These are phyloP conservation scores for Diaporthe citri DNA, from an alignment of 2,329 filamentous ascomycete genomes.

Conservation along the genomic window DNA sequence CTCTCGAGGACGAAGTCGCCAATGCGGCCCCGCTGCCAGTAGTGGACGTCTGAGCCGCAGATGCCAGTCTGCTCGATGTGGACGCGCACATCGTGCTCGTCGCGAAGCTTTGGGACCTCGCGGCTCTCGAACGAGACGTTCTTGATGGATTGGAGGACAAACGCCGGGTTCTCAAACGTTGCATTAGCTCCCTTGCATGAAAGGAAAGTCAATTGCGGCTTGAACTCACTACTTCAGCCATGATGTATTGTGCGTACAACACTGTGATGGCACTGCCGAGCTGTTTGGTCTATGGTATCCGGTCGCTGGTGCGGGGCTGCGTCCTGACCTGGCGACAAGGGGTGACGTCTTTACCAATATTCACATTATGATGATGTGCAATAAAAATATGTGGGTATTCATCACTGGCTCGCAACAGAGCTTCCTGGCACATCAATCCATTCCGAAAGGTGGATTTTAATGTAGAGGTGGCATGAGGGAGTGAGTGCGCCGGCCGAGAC, in stretches of 20 bases:
- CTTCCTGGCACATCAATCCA: not conserved
- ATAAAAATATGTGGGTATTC: not conserved
- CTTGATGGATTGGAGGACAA: constrained; percentile 60
- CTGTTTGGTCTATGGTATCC: not conserved
- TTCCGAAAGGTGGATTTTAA: not conserved
- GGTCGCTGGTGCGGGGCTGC: constrained; percentile 36
- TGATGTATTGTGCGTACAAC: constrained; percentile 43
- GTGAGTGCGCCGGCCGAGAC: not conserved
- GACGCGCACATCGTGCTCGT: constrained; percentile 57
- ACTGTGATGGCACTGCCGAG: constrained; percentile 40
- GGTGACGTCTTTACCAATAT: not conserved
- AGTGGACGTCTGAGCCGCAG: constrained; percentile 61
- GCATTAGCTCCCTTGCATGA: not conserved
- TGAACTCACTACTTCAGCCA: constrained; percentile 37
- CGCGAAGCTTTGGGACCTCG: constrained; percentile 53
- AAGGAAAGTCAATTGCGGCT: not conserved
- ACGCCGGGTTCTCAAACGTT: constrained; percentile 56
- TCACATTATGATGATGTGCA: not conserved
- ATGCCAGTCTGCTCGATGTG: constrained; percentile 61
- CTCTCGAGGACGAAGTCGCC: constrained; percentile 58
- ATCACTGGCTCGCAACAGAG: not conserved
- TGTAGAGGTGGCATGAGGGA: not conserved
- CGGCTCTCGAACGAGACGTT: constrained; percentile 60
- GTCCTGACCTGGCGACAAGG: not conserved
- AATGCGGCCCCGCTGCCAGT: constrained; percentile 61